These are phyloP conservation scores for Dovyalis caffra DNA, from an alignment of 345 rosid genomes.

Conservation along the genomic window DNA sequence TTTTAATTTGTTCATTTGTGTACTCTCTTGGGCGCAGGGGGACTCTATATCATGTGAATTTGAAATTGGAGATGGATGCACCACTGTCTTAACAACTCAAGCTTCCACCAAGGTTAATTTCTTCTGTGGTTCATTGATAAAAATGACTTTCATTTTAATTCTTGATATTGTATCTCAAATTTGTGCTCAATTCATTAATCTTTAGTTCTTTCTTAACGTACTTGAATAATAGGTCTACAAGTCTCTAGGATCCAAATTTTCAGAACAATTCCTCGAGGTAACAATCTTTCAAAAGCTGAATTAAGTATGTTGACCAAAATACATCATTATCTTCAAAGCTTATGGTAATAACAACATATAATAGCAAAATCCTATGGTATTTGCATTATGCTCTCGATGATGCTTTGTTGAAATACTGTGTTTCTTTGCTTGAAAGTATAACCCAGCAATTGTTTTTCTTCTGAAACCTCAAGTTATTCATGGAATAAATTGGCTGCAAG, in stretches of 20 bases:
- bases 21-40: constrained; percentile 36
- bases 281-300: constrained; percentile 6
- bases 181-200: neutral
- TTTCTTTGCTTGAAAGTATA: neutral
- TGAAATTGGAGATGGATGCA: constrained; percentile 65
- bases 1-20: neutral
- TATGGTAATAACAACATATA: neutral
- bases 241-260: constrained; percentile 69
- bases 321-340: neutral
- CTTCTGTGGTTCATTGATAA: neutral
- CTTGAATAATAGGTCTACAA: constrained; percentile 58
- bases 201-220: too few species aligned
- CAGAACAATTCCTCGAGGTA: constrained; percentile 70
- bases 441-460: neutral
- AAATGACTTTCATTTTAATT: neutral
- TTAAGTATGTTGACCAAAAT: neutral
- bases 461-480: neutral
- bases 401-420: neutral
- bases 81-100: constrained; percentile 75
- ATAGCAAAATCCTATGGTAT: neutral
- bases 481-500: neutral
- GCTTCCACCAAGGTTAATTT: constrained; percentile 78
- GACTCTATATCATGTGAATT: constrained; percentile 69
- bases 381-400: neutral
- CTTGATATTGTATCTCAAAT: neutral